phyloP scores from a whole-genome alignment of 2,329 filamentous ascomycete genomes.

The Cladosporium sp. region DNA sequence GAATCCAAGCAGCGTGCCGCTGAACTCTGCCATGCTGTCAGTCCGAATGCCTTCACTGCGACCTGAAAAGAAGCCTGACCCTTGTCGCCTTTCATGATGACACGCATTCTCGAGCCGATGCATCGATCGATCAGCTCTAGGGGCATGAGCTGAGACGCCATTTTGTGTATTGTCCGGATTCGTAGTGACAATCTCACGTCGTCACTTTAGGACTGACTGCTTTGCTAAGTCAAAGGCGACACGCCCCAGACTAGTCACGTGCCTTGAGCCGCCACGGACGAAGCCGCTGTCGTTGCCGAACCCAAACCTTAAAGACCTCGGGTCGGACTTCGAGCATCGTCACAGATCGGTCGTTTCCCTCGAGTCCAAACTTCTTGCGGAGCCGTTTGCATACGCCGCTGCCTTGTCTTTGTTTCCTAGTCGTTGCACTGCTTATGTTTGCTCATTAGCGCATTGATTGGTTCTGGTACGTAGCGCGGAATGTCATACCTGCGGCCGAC shows the following conservation, averaged over 20 bases:
- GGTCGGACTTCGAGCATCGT: not conserved
- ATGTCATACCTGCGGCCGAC: conserved; percentile 13
- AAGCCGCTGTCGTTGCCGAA: not conserved
- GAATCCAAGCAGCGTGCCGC: conserved; percentile 88
- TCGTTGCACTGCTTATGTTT: not conserved
- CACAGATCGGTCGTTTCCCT: not conserved
- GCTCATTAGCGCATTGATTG: not conserved
- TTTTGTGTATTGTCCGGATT: conserved; percentile 11
- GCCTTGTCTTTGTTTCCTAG: not conserved
- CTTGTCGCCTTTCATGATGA: conserved; percentile 99
- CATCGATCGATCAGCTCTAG: conserved; percentile 96
- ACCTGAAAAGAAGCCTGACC: conserved; percentile 51
- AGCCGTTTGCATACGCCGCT: not conserved
- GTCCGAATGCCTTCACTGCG: not conserved
- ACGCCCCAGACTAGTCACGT: not conserved
- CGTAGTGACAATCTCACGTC: conserved; percentile 32
- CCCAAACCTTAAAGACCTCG: not conserved
- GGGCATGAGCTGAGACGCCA: conserved; percentile 34
- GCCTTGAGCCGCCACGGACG: not conserved
- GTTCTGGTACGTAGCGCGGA: not conserved
- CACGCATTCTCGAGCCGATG: conserved; percentile 95
- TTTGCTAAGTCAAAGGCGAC: not conserved
- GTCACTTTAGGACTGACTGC: not conserved
- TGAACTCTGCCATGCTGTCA: conserved; percentile 66
- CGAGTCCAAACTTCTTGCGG: not conserved